Base-by-base conservation (phyloP, 768 basidiomycete species). In the Lactarius sp. region DNA sequence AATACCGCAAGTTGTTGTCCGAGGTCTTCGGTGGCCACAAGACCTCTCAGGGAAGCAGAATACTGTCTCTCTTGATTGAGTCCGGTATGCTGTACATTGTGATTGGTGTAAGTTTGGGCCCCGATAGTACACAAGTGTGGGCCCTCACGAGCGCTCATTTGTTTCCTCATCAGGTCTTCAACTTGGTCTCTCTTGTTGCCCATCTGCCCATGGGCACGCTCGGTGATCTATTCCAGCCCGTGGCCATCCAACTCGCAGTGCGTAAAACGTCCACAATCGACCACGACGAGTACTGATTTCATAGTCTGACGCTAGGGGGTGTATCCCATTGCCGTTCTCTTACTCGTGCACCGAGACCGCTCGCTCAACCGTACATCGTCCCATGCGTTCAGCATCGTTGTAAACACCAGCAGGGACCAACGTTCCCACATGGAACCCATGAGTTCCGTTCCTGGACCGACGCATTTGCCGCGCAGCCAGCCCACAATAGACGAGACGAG, bases 1-100 rank as follows among this genome's bases (percentile, higher is more conserved):
- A 34, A 27, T 44, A 56, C 41, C 39, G 55, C 20, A 22, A 22
- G 41, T 18, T 14, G 16, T 5, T 62, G 18, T 9, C n/a, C 2
- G 12, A 6, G 8, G 14, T 20, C n/a, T 3, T 49, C 34, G 20
- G 22, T 27, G 22, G 34, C 1, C 5, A 5, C n/a, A 12, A 7
- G 18, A 36, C 3, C 12, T 12, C 47, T 4, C n/a, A 1, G 14
- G 61, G 31, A 27, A 44, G 16, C 31, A 50, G 33, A 14, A 39
- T 56, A 44, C 13, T 62, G 37, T 20, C 2, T 12, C 50, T 62
- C n/a, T 31, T 62, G 9, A 14, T 62, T 31, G 61, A 62, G 39
- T 62, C 61, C 1, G 61, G 61, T 16, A 31, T 46, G n/a, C 41
- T 62, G 13, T 62, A 62, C 27, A 56, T 62, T 12, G 4, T 62